phyloP scores from a whole-genome alignment of 805 yeast species.

The Spathaspora passalidarum region DNA sequence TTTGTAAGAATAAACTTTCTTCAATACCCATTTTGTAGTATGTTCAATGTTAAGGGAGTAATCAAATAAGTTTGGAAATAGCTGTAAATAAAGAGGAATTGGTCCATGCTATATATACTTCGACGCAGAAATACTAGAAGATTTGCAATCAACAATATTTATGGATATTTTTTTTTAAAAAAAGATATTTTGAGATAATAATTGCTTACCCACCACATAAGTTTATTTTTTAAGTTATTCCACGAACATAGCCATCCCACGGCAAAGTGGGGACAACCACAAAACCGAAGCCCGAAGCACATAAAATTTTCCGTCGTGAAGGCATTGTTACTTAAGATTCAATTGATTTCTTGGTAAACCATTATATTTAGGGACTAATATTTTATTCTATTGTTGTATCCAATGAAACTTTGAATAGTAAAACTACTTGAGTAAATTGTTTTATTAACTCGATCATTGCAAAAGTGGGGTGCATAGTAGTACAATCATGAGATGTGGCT shows the following conservation, averaged over 20 bases:
- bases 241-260: not conserved
- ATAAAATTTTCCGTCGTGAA: no score
- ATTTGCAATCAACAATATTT: not conserved
- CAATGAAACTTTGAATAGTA: no score
- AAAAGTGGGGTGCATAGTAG: not conserved
- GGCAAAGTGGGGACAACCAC: not conserved
- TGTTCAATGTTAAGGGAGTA: not conserved
- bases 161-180: not conserved
- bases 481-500: not conserved
- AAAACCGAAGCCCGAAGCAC: not conserved
- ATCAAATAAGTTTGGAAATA: no score
- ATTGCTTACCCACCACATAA: not conserved
- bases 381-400: no score
- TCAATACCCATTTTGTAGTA: constrained; percentile 33
- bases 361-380: no score
- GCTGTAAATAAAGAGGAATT: no score
- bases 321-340: no score
- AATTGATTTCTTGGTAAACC: no score
- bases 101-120: not conserved
- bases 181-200: not conserved
- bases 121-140: not conserved
- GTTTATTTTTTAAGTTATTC: not conserved
- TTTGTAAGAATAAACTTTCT: constrained; percentile 28
- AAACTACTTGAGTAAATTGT: not conserved
- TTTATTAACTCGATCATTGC: no score